Evolutionary conservation across 2,329 filamentous ascomycete genomes (phyloP).

Genomic region (Lanzia echinophila): DNA sequence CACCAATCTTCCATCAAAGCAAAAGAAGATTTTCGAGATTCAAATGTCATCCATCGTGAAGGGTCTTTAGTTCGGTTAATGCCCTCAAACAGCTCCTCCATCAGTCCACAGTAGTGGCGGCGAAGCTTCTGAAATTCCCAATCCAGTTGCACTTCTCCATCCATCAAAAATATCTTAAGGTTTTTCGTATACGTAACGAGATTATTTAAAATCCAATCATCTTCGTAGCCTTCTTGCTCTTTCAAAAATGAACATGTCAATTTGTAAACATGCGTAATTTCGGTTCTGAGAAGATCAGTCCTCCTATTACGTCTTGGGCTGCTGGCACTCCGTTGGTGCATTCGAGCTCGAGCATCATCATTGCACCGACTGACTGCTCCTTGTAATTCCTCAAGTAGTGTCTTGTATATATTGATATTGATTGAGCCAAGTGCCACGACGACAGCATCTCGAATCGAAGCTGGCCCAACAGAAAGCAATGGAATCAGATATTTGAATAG

Average conservation of each 20-base stretch:
- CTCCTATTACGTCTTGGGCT: conserved; percentile 73
- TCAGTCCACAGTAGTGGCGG: conserved; percentile 87
- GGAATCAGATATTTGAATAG: conserved; percentile 91
- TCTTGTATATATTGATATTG: conserved; percentile 88
- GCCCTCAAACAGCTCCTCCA: conserved; percentile 88
- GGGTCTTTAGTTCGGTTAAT: conserved; percentile 81
- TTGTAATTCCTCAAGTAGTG: conserved; percentile 82
- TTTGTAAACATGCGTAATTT: conserved; percentile 94
- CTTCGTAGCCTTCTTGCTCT: conserved; percentile 68
- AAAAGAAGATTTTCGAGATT: conserved; percentile 91
- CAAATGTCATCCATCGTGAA: conserved; percentile 93
- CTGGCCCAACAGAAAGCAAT: conserved; percentile 71
- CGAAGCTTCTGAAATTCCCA: conserved; percentile 89
- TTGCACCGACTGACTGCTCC: conserved; percentile 80
- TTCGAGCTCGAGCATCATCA: conserved; percentile 76
- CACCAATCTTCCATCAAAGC: conserved; percentile 99
- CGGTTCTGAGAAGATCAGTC: conserved; percentile 81
- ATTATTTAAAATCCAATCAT: conserved; percentile 87
- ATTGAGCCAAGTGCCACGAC: conserved; percentile 90
- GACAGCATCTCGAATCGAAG: conserved; percentile 80
- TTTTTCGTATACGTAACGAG: conserved; percentile 87
- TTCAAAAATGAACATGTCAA: conserved; percentile 85
- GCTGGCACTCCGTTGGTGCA: conserved; percentile 82
- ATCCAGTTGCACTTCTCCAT: conserved; percentile 88
- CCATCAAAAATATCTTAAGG: conserved; percentile 88